Percentiles rank a stretch among this genome's conserved stretches.
phyloP scores from a whole-genome alignment of 2,329 filamentous ascomycete species.

The Monilinia fructicola region DNA sequence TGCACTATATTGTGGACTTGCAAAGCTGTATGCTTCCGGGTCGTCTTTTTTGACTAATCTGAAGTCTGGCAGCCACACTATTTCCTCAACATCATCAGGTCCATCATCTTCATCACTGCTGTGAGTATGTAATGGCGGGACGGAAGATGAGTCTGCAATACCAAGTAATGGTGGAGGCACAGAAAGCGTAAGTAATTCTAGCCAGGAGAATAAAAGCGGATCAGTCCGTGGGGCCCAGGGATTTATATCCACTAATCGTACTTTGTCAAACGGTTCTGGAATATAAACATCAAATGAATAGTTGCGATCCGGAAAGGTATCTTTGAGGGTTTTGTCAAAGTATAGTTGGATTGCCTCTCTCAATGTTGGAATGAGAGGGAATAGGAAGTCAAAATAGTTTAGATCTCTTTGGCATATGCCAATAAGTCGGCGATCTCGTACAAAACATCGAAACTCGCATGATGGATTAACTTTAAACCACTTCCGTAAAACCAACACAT shows the following conservation, averaged over 20 bases:
- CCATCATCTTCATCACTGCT: constrained; percentile 48
- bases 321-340: constrained; percentile 70
- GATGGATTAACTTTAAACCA: constrained; percentile 87
- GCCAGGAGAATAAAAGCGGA: constrained; percentile 84
- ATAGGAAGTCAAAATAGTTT: constrained; percentile 84
- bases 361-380: constrained; percentile 61
- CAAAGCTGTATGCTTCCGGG: constrained; percentile 84
- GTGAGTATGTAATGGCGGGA: constrained; percentile 39
- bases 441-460: constrained; percentile 94
- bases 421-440: constrained; percentile 76
- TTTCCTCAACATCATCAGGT: constrained; percentile 52
- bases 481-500: constrained; percentile 75
- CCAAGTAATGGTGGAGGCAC: constrained; percentile 60
- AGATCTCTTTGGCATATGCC: constrained; percentile 86
- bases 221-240: constrained; percentile 91
- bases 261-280: constrained; percentile 59
- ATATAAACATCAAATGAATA: constrained; percentile 95
- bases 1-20: constrained; percentile 83
- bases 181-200: constrained; percentile 74
- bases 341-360: constrained; percentile 70
- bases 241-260: constrained; percentile 88
- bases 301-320: constrained; percentile 77
- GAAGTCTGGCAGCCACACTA: constrained; percentile 69
- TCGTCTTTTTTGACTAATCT: constrained; percentile 81
- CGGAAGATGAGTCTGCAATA: constrained; percentile 41